Base-by-base conservation (phyloP, 352 stramenopile genomes). In the Globisporangium megalacanthum region DNA sequence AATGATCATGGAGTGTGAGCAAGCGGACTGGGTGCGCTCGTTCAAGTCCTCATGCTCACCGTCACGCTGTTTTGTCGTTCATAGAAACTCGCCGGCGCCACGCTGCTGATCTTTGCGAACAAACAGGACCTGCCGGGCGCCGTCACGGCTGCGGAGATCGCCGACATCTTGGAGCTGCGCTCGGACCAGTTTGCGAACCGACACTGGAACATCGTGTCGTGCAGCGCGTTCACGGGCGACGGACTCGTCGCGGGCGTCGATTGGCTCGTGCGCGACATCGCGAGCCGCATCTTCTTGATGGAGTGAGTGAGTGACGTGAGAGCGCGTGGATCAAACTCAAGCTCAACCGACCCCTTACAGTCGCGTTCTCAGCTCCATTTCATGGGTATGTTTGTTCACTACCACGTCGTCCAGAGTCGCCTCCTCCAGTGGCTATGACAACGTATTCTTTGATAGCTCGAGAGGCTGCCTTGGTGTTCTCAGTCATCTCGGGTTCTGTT, bases 31-130 rank as follows among this genome's bases (percentile, higher is more conserved):
- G 25, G 25, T 29, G 2, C 2, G 25, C 25, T 2, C 9, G 19
- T 52, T n/a, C 6, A 9, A 20, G 25, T 29, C 25, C 25, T 29
- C 25, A 6, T 57, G 3, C 10, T n/a, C 22, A 37, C 19, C 14
- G 59, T 58, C 15, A 37, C 46, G 48, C 52, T 36, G 25, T 36
- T 9, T 36, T 9, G n/a, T 25, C 10, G 13, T 29, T 49, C 11
- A 4, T 54, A 99, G 81, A 99, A 99, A 86, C 80, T 99, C 44
- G 94, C 94, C 2, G 97, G 97, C n/a, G 96, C 97, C 9, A 98
- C 92, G 48, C 76, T 99, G n/a, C 75, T 99, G 37, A 98, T 99
- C 63, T 98, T 99, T 58, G 97, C 96, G 35, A 99, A 99, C 83
- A 99, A 99, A 66, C 96, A 99, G 68, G 97, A 99, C 64, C 68